These are phyloP conservation scores for Drechslerella stenobrocha DNA, from an alignment of 2,329 filamentous ascomycete genomes.

Conservation along the genomic window DNA sequence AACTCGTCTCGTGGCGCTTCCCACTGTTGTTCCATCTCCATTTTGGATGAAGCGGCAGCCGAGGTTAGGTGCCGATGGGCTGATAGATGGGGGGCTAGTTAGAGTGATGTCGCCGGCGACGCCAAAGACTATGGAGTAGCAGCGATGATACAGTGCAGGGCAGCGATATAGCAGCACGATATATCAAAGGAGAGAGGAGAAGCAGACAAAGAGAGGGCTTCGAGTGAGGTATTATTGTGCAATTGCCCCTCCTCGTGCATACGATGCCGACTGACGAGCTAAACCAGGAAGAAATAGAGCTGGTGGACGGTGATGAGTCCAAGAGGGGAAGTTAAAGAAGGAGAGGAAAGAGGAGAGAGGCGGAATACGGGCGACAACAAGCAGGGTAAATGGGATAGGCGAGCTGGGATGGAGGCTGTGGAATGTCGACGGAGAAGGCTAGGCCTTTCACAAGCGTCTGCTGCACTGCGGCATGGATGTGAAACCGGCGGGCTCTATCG, in stretches of 20 bases:
- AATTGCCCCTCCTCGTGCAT: constrained; percentile 6
- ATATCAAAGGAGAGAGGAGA: constrained; percentile 14
- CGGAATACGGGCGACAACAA: constrained; percentile 25
- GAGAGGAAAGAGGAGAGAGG: constrained; percentile 16
- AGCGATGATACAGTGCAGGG: too few relatives aligned
- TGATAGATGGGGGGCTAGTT: neutral
- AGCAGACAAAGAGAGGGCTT: neutral
- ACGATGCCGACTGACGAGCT: neutral
- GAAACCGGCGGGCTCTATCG: constrained; percentile 11
- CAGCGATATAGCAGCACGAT: constrained; percentile 2
- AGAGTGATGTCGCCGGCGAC: neutral
- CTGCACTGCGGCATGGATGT: constrained; percentile 39
- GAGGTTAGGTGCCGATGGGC: neutral
- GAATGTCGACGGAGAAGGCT: constrained; percentile 28
- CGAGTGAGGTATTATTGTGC: constrained; percentile 11
- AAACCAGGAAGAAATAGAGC: constrained; percentile 18
- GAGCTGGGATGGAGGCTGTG: constrained; percentile 37
- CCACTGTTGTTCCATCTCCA: constrained; percentile 40
- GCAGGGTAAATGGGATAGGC: constrained; percentile 45
- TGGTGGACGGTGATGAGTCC: constrained; percentile 1
- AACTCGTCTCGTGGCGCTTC: constrained; percentile 36
- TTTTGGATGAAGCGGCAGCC: constrained; percentile 13
- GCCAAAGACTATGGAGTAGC: too few relatives aligned
- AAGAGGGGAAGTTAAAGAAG: constrained; percentile 32
- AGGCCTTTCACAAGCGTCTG: constrained; percentile 7